Percentiles rank a stretch among this genome's conserved stretches.
phyloP scores from a whole-genome alignment of 805 yeast species.

The Lipomyces orientalis region DNA sequence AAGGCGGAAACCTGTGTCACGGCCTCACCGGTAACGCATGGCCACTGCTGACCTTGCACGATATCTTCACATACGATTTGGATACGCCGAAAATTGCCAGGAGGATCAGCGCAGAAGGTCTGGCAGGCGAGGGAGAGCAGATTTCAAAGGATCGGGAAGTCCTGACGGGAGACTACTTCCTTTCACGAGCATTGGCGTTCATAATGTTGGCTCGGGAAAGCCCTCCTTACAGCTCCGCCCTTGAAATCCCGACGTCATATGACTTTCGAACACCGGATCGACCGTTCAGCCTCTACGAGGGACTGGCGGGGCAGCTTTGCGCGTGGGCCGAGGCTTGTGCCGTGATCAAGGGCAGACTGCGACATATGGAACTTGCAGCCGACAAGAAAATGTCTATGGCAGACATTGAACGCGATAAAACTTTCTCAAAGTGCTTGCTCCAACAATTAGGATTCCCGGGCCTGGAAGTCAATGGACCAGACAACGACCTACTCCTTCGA shows the following conservation, averaged over 20 bases:
- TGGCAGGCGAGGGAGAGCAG: too few species aligned
- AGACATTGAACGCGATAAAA: neutral
- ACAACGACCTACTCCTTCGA: too few species aligned
- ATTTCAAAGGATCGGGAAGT: neutral
- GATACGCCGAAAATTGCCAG: too few species aligned
- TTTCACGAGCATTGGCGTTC: neutral
- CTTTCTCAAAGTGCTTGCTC: neutral
- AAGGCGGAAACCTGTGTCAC: conserved; percentile 2
- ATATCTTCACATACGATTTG: neutral
- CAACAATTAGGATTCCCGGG: conserved; percentile 6
- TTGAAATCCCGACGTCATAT: neutral
- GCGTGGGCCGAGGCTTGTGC: conserved; percentile 5
- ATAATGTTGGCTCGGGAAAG: conserved; percentile 1
- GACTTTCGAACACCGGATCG: neutral
- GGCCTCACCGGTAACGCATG: conserved; percentile 3
- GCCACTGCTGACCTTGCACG: conserved; percentile 1
- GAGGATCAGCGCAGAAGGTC: too few species aligned
- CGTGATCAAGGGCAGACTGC: neutral
- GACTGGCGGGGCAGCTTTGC: neutral
- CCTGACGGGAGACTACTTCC: conserved; percentile 6
- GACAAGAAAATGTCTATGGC: neutral
- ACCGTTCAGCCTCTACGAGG: conserved; percentile 2
- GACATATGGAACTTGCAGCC: neutral
- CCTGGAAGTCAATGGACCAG: neutral
- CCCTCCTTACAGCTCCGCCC: neutral